Evolutionary conservation across 768 basidiomycete genomes (phyloP), one percentile per base, ranked within the genome.

Genomic region (Serendipita vermifera): DNA sequence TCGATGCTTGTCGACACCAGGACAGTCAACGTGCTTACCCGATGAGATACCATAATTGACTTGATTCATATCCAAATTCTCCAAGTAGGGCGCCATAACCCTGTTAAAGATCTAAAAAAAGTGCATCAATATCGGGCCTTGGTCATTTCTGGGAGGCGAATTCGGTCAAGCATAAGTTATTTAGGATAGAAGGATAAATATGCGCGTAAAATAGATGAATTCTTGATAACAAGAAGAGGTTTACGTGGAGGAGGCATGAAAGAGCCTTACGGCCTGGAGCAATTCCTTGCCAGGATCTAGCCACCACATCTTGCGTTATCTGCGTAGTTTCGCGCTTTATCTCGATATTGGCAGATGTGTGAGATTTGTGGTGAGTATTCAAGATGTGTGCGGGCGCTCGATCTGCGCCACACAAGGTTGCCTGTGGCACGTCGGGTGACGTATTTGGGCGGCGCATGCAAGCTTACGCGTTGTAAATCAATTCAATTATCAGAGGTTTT

Each of bases 11-110:
- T 24, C 26, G 9, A 24, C 36, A 17, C 3, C 15, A n/a, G 15
- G 26, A 5, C 26, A 33, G 26, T 14, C 55, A 55, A 56, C 61
- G 59, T 63, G 55, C 67, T 59, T 66, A 79, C 90, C 91, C 75
- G 87, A 85, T 58, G 79, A 85, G 61, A 94, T 86, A 14, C 88
- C 91, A 74, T 94, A 85, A 65, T 92, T 92, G 48, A 98, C 85
- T 69, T 93, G 89, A 66, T 89, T 85, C 67, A 91, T 79, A 68
- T 97, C 92, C 67, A 99, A 72, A 66, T 97, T 94, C 73, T 92
- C 90, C 61, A 97, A 85, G 77, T 97, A 97, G 0, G 90, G 92
- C 26, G 88, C 87, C 51, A 96, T 80, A 60, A 92, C 86, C 61
- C 86, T 81, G 68, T 93, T 93, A 72, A 96, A 87, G 62, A 91